Conservation (phyloP, 305 asterid genomes). For the Solanum hybrid region DNA sequence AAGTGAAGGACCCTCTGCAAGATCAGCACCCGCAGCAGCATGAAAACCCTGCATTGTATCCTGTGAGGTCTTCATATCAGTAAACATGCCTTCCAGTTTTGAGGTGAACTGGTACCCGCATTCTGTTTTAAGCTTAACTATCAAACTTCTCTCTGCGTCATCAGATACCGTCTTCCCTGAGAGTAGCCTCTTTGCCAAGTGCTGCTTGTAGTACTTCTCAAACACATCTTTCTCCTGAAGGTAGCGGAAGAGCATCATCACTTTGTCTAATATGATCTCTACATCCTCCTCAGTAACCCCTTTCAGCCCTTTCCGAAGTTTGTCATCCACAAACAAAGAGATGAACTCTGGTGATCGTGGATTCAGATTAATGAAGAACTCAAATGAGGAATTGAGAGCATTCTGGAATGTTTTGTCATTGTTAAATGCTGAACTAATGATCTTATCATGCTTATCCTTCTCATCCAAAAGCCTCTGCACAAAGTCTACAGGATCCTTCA, state of each 20-base stretch:
- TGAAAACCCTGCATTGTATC: constrained; percentile 23
- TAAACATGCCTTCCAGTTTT: constrained; percentile 26
- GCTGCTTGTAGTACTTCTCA: constrained; percentile 21
- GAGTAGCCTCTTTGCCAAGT: constrained; percentile 24
- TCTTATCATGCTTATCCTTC: constrained; percentile 36
- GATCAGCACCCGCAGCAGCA: constrained; percentile 19
- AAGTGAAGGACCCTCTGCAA: constrained; percentile 18
- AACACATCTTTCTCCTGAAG: constrained; percentile 27
- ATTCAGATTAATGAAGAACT: constrained; percentile 22
- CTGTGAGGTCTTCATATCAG: constrained; percentile 22
- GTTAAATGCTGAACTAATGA: constrained; percentile 15
- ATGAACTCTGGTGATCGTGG: constrained; percentile 23
- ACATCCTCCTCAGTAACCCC: constrained; percentile 23
- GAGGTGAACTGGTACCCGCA: constrained; percentile 24
- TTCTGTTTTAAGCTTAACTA: constrained; percentile 21
- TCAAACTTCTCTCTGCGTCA: constrained; percentile 15
- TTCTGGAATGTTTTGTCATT: constrained; percentile 23
- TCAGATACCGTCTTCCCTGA: constrained; percentile 20
- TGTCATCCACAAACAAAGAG: constrained; percentile 23
- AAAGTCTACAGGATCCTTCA: constrained; percentile 42
- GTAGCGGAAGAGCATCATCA: constrained; percentile 26
- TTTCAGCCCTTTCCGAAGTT: constrained; percentile 21
- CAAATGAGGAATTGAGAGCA: constrained; percentile 24
- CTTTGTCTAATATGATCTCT: constrained; percentile 20
- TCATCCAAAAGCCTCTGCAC: constrained; percentile 41